phyloP scores from a whole-genome alignment of 306 rosid species.

The apple (Malus domestica) region DNA sequence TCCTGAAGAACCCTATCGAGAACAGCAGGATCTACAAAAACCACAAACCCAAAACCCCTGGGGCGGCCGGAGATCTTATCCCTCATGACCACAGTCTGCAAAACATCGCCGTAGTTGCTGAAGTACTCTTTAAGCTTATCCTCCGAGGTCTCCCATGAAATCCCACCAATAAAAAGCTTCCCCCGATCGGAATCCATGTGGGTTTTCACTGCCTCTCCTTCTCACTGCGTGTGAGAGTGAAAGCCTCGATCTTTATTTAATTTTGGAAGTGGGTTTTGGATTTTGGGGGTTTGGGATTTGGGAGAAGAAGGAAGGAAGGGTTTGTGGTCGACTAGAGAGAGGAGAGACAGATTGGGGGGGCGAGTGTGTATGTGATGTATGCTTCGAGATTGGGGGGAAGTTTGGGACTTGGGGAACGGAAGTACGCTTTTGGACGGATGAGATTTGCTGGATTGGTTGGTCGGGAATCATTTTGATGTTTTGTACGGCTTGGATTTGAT shows the following conservation, averaged over 20 bases:
- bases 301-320: slow-evolving; percentile 21
- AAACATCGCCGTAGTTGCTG: slow-evolving; percentile 66
- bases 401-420: not conserved
- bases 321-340: slow-evolving; percentile 36
- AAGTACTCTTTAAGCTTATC: slow-evolving; percentile 87
- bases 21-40: slow-evolving; percentile 77
- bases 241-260: not conserved
- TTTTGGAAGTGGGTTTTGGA: not conserved
- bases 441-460: slow-evolving; percentile 9
- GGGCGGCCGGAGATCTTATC: slow-evolving; percentile 81
- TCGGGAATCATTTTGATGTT: not conserved
- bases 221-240: not conserved
- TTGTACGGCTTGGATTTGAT: slow-evolving; percentile 12
- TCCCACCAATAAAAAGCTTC: slow-evolving; percentile 90
- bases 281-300: slow-evolving; percentile 3
- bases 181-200: slow-evolving; percentile 97
- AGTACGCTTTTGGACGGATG: slow-evolving; percentile 29
- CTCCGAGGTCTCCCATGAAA: slow-evolving; percentile 91
- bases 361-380: not conserved
- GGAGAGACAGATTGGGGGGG: not conserved
- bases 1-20: slow-evolving; percentile 93
- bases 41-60: slow-evolving; percentile 84
- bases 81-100: slow-evolving; percentile 78
- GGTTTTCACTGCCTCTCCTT: not conserved
- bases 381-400: slow-evolving; percentile 1